Evolutionary conservation across 768 basidiomycete species (phyloP), one percentile per base, ranked within the genome.

Genomic region (Tylopilus subfusipes): DNA sequence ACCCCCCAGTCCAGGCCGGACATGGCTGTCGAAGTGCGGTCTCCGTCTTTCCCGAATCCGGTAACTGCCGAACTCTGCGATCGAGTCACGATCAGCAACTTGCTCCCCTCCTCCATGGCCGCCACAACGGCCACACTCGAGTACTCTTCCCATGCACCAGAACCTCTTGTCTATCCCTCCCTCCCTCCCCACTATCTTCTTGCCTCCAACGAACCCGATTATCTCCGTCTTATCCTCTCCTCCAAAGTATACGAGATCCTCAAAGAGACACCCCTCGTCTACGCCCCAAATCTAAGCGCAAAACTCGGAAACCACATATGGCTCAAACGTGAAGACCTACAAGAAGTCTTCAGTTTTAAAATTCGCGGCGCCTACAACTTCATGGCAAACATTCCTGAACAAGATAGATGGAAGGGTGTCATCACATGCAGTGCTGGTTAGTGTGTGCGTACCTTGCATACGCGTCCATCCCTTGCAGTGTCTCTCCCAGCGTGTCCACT

Each of bases 261-360:
- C 63, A 84, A 86, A 60, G 89, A 93, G 71, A 97, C 96, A 0
- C 96, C 96, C 2, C 81, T 98, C 38, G 88, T 94, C 19, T 80
- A 81, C 48, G 95, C 96, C 27, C 82, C 85, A 18, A 92, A 90
- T 66, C 82, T 99, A 21, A 95, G 92, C 62, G 73, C 86, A 56
- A 85, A 88, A 57, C 78, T 98, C 1, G 97, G 97, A 2, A 93
- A 93, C 68, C 83, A 95, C 61, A 88, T 99, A 72, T 95, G 88
- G 84, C 82, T 99, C 54, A 99, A 99, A 74, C 84, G 97, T 24
- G 97, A 99, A 72, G 97, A 99, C 65, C 79, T 97, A 3, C 96
- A 98, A 43, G 88, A 93, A 65, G 97, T 99, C 19, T 99, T 99
- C 71, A 95, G 92, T 69, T 99, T 99, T 84, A 99, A 99, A 69